Evolutionary conservation across 2,329 filamentous ascomycete genomes (phyloP), one percentile per base, ranked within the genome.

Genomic region (Botrytis squamosa): DNA sequence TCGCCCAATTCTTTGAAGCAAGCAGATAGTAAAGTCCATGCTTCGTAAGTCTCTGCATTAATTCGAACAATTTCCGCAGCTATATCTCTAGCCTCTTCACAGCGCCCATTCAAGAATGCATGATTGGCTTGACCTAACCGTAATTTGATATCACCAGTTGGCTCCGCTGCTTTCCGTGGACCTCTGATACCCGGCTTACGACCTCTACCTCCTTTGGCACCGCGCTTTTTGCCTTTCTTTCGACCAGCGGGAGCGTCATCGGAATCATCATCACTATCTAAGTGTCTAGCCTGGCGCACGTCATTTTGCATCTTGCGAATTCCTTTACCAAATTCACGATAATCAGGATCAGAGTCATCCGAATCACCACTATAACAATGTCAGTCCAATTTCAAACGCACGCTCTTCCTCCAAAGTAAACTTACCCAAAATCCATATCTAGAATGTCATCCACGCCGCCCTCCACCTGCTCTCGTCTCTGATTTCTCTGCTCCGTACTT

Each of bases 81-180:
- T 36, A 88, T 83, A 25, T 86, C 85, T 52, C 89, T 83, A 8
- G 92, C 90, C 59, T 86, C 84, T 8, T 88, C 85, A 75, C 91
- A 90, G 33, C 91, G 85, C 40, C 87, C 85, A 16, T 87, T 84
- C 74, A 93, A 85, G 79, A 91, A 94, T 7, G 90, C 88, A 74
- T 90, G 86, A 74, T 90, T 92, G 4, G 93, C 92, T 79, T 88
- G 85, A 65, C 88, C 86, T 67, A 94, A 85, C 60, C 91, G 85
- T 59, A 88, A 85, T 78, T 91, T 93, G 81, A 94, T 93, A 77
- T 94, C 90, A 59, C 87, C 89, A 63, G 90, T 88, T 25, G 90
- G 91, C 80, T 93, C 91, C 14, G 88, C 90, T 38, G 89, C 87
- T 80, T 90, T 89, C 42, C 83, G 82, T 66, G 84, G 83, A 25